phyloP scores from a whole-genome alignment of 2,329 filamentous ascomycete genomes.

The Cladosporium sp. region DNA sequence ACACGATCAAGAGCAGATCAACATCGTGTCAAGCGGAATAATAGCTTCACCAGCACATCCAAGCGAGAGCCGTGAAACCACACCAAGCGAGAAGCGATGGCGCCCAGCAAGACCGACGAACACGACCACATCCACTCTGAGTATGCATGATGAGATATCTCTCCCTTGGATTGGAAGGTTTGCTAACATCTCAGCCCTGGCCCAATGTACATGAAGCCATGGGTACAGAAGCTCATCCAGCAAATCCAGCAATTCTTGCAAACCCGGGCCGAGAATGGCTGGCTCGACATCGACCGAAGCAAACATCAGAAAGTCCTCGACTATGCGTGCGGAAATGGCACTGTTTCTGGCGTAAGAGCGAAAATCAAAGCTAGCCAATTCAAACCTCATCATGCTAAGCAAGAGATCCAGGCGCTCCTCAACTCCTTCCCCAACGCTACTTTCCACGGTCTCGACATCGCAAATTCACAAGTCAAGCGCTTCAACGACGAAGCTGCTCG shows the following conservation, averaged over 20 bases:
- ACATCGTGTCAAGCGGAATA: too few species aligned
- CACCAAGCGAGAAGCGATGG: too few species aligned
- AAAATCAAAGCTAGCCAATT: not conserved
- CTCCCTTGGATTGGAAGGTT: too few species aligned
- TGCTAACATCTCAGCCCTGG: not conserved
- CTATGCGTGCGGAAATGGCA: slow-evolving; percentile 12
- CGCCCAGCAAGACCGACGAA: too few species aligned
- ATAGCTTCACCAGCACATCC: too few species aligned
- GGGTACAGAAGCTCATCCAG: slow-evolving; percentile 5
- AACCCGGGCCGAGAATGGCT: not conserved
- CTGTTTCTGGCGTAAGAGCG: slow-evolving; percentile 4
- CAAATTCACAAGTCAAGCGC: slow-evolving; percentile 9
- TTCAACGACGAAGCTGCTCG: slow-evolving; percentile 11
- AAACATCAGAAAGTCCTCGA: not conserved
- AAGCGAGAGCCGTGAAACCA: too few species aligned
- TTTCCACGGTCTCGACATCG: slow-evolving; percentile 13
- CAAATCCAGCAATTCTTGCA: not conserved
- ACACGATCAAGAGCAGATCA: too few species aligned
- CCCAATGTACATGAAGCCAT: not conserved
- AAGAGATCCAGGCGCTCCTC: slow-evolving; percentile 1
- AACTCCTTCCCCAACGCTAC: slow-evolving; percentile 1
- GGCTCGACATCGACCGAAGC: not conserved
- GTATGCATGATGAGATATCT: too few species aligned
- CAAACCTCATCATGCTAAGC: too few species aligned
- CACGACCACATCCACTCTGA: too few species aligned